Conservation (phyloP, 805 yeast species). For the Kodamaea hsintzibuensis region DNA sequence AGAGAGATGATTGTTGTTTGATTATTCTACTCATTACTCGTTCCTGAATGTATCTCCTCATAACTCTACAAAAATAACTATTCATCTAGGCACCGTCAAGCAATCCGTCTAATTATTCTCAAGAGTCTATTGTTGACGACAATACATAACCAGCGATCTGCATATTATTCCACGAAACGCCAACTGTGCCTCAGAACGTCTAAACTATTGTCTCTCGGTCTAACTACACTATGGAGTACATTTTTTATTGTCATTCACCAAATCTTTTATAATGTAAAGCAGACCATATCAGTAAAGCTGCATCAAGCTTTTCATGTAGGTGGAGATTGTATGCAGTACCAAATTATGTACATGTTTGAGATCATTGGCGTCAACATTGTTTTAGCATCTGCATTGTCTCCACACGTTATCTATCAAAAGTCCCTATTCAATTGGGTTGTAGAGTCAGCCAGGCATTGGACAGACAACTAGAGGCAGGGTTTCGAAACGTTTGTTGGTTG, state of each 20-base stretch:
- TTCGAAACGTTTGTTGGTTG: neutral
- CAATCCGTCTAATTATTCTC: neutral
- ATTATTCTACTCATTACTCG: neutral
- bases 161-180: too few relatives aligned
- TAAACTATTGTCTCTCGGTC: neutral
- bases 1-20: too few relatives aligned
- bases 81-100: neutral
- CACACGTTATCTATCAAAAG: constrained; percentile 1
- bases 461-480: neutral
- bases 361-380: constrained; percentile 1
- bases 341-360: constrained; percentile 2
- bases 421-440: neutral
- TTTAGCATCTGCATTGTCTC: constrained; percentile 1
- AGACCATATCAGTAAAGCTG: neutral
- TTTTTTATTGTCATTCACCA: too few relatives aligned
- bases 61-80: neutral
- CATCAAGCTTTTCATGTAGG: too few relatives aligned
- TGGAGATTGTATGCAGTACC: neutral
- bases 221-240: too few relatives aligned
- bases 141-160: neutral
- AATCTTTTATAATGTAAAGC: neutral
- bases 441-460: neutral
- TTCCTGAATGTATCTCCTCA: neutral
- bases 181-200: neutral
- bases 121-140: neutral